Conservation (phyloP, 164 flowering plant genomes). For the Vitis riparia region DNA sequence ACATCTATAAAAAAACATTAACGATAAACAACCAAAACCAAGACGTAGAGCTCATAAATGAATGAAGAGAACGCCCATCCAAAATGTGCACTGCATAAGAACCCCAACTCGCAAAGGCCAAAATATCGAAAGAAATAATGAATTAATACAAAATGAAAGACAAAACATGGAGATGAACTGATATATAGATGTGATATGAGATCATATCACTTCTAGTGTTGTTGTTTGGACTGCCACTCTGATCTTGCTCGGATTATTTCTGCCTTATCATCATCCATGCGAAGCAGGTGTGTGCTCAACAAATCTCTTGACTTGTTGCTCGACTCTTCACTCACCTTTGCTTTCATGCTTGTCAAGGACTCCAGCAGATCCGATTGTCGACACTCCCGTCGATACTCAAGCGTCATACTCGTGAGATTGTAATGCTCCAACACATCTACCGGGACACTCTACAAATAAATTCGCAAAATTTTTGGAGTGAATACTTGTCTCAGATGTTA, state of each 20-base stretch:
- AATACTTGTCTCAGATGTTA: too few relatives aligned
- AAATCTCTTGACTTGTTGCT: constrained; percentile 17
- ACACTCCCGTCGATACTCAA: constrained; percentile 79
- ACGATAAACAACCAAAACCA: too few relatives aligned
- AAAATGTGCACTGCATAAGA: too few relatives aligned
- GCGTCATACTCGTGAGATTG: constrained; percentile 58
- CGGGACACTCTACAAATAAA: constrained; percentile 64
- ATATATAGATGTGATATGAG: too few relatives aligned
- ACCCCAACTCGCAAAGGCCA: too few relatives aligned
- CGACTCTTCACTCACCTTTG: constrained; percentile 11
- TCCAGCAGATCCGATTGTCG: constrained; percentile 55
- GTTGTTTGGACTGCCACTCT: constrained; percentile 51
- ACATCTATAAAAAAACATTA: too few relatives aligned
- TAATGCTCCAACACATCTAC: constrained; percentile 49
- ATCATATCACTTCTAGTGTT: neutral
- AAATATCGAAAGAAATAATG: too few relatives aligned
- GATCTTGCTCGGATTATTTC: constrained; percentile 77
- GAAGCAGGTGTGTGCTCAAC: constrained; percentile 65
- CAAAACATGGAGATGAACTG: too few relatives aligned
- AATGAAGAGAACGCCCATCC: too few relatives aligned
- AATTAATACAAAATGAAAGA: too few relatives aligned
- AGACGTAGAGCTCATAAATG: too few relatives aligned
- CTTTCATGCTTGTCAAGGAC: constrained; percentile 54
- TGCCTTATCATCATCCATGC: constrained; percentile 59
- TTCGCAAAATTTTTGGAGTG: neutral